phyloP scores from a whole-genome alignment of 2,329 filamentous ascomycete genomes.

The Coccinonectria pachysandricola region DNA sequence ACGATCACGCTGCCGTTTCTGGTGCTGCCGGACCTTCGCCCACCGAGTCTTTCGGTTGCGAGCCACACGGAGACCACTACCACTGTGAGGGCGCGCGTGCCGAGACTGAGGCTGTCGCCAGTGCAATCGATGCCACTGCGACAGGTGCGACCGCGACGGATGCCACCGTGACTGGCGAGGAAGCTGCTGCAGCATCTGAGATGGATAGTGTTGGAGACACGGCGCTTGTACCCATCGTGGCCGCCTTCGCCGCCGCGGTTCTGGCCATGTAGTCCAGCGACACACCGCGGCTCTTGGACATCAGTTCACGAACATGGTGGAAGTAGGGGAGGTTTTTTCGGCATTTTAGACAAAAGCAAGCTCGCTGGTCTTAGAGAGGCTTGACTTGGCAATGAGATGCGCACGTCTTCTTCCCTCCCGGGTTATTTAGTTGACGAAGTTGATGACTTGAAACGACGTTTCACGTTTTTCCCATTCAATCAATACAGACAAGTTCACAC shows the following conservation, averaged over 20 bases:
- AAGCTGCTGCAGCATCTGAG: neutral
- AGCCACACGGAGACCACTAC: conserved; percentile 9
- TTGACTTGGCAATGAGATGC: too few relatives aligned
- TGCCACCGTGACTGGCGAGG: neutral
- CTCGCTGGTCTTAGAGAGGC: too few relatives aligned
- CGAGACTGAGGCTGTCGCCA: conserved; percentile 3
- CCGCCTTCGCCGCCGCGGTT: conserved; percentile 14
- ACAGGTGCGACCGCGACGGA: too few relatives aligned
- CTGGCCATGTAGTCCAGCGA: too few relatives aligned
- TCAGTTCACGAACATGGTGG: too few relatives aligned
- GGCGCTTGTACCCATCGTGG: conserved; percentile 12
- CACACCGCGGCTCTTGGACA: too few relatives aligned
- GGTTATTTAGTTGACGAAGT: too few relatives aligned
- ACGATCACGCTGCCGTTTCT: conserved; percentile 6
- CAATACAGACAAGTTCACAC: too few relatives aligned
- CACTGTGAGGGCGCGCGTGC: conserved; percentile 4
- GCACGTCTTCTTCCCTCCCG: too few relatives aligned
- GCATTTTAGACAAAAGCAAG: too few relatives aligned
- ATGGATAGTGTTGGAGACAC: conserved; percentile 10
- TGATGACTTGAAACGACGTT: too few relatives aligned
- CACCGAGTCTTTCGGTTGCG: conserved; percentile 15
- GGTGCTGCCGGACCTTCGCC: conserved; percentile 7
- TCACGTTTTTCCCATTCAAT: too few relatives aligned
- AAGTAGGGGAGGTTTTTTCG: neutral
- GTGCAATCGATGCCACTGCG: conserved; percentile 3